Conservation (phyloP, 306 rosid species). For the Cucurbita ficifolia region DNA sequence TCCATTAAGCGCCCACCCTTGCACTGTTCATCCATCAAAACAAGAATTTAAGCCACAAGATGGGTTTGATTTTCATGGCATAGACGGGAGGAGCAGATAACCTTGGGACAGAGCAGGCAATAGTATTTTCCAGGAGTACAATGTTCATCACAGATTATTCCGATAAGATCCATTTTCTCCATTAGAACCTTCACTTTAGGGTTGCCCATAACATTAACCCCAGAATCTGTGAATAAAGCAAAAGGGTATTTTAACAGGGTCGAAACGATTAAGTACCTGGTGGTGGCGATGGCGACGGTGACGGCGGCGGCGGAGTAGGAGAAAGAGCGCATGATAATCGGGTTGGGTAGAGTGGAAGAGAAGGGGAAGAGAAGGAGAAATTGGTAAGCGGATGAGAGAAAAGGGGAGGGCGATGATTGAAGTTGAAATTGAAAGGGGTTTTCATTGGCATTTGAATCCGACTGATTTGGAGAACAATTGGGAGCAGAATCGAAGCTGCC, state of each 20-base stretch:
- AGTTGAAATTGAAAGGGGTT: neutral
- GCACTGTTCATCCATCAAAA: conserved; percentile 31
- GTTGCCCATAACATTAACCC: conserved; percentile 12
- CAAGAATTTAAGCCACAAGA: neutral
- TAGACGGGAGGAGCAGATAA: conserved; percentile 7
- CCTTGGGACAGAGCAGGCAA: conserved; percentile 68
- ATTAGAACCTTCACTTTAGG: conserved; percentile 32
- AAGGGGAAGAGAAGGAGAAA: neutral
- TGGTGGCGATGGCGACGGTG: neutral
- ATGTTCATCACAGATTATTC: conserved; percentile 32
- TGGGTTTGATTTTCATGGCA: neutral
- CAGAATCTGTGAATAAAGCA: conserved; percentile 18
- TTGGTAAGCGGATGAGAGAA: neutral
- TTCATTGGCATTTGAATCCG: neutral
- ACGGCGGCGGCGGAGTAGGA: neutral
- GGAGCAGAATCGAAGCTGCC: neutral
- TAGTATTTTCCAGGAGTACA: conserved; percentile 50
- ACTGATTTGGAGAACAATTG: neutral
- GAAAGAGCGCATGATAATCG: neutral
- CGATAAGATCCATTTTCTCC: conserved; percentile 57
- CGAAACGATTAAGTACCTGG: neutral
- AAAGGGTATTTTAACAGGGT: neutral
- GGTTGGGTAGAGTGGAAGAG: neutral
- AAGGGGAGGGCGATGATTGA: neutral
- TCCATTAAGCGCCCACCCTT: conserved; percentile 57